Evolutionary conservation across 1,284 basidiomycete genomes (phyloP).

Genomic region (Ceratobasidium sp.): DNA sequence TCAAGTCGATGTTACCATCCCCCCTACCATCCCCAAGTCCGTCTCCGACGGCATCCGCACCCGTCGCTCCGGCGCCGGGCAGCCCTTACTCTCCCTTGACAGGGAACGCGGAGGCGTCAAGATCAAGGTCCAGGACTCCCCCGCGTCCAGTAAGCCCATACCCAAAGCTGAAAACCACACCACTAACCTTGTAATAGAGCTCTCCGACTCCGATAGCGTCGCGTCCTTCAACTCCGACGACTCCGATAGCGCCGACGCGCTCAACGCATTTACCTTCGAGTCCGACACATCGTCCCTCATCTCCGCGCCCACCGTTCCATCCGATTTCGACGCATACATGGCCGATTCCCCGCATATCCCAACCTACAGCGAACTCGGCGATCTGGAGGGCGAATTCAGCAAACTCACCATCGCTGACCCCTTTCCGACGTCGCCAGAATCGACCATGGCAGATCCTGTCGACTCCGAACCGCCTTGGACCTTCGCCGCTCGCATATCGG

Average conservation of each 20-base stretch:
- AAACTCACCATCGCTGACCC: no score
- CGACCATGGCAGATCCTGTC: not conserved
- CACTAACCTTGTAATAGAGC: slow-evolving; percentile 19
- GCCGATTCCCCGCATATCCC: not conserved
- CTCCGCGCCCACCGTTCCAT: not conserved
- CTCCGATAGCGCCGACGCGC: not conserved
- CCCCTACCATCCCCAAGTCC: no score
- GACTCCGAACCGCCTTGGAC: not conserved
- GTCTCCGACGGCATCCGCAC: not conserved
- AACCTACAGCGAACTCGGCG: not conserved
- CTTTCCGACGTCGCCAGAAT: not conserved
- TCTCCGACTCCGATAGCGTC: not conserved
- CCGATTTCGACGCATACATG: not conserved
- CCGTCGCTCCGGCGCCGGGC: not conserved
- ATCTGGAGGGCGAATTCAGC: not conserved
- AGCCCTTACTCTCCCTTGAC: not conserved
- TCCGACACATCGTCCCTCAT: not conserved
- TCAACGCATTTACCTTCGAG: slow-evolving; percentile 8
- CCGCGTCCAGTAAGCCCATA: not conserved
- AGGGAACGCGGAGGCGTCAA: not conserved
- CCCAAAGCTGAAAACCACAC: not conserved
- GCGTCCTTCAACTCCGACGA: not conserved
- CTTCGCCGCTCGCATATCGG: not conserved
- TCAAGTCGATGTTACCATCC: slow-evolving; percentile 9
- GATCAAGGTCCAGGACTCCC: not conserved